Evolutionary conservation across 345 rosid genomes (phyloP).

Genomic region (Litchi chinensis): DNA sequence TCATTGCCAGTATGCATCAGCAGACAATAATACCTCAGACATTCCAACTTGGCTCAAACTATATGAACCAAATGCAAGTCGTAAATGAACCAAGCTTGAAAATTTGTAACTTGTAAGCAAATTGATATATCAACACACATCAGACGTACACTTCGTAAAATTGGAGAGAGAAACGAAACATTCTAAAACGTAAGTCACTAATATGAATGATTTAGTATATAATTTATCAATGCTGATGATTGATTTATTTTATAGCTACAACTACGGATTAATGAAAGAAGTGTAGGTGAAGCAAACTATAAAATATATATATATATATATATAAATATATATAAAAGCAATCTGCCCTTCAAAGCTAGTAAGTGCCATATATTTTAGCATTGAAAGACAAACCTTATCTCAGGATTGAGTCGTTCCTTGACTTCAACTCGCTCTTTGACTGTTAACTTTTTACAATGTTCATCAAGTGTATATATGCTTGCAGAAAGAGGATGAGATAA

Average conservation of each 20-base stretch:
- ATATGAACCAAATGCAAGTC: neutral
- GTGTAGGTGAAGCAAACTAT: neutral
- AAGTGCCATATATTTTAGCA: neutral
- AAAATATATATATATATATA: too few relatives aligned
- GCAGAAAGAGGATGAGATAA: constrained; percentile 78
- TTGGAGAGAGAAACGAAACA: neutral
- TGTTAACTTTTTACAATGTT: constrained; percentile 52
- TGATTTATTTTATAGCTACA: neutral
- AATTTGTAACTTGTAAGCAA: neutral
- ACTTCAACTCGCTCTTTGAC: constrained; percentile 44
- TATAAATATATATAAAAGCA: neutral
- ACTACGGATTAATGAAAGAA: neutral
- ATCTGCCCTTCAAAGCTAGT: neutral
- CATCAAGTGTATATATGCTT: constrained; percentile 68
- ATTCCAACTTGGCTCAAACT: neutral
- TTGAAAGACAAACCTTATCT: constrained; percentile 65
- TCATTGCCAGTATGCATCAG: neutral
- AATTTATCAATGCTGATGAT: neutral
- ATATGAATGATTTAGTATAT: neutral
- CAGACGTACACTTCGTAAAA: neutral
- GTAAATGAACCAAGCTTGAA: neutral
- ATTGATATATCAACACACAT: neutral
- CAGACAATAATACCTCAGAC: neutral
- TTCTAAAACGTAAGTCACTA: neutral
- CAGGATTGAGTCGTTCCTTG: constrained; percentile 61